These are phyloP conservation scores for Mariannaea elegans DNA, from an alignment of 2,329 filamentous ascomycete genomes.

Conservation along the genomic window DNA sequence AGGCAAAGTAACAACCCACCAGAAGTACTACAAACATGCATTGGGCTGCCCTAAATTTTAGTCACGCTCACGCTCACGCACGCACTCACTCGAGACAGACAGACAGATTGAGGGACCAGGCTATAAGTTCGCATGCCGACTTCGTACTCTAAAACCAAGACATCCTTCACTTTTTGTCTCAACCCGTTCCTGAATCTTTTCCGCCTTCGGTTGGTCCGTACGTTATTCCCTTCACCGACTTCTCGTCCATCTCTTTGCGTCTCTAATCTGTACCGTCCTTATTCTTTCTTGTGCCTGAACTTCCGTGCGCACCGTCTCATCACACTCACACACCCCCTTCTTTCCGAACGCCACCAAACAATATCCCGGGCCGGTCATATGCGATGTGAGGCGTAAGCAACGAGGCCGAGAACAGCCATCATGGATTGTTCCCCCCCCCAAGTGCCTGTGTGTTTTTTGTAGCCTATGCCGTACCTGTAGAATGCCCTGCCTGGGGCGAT, in stretches of 20 bases:
- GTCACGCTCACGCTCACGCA: too few species aligned
- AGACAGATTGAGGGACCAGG: background rate
- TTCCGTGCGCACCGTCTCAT: background rate
- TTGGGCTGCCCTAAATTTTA: too few species aligned
- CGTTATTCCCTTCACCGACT: constrained; percentile 8
- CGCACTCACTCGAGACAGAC: too few species aligned
- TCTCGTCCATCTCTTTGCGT: background rate
- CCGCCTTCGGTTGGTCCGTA: background rate
- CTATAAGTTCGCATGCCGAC: background rate
- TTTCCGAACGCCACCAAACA: constrained; percentile 9
- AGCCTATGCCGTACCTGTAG: background rate
- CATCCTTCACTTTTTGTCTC: background rate
- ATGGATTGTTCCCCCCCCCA: background rate
- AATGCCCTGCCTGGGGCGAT: background rate
- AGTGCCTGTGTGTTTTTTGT: background rate
- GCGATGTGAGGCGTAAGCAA: too few species aligned
- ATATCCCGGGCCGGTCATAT: constrained; percentile 5
- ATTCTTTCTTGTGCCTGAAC: constrained; percentile 5
- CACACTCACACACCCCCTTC: background rate
- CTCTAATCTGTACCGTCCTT: too few species aligned
- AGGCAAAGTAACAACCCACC: too few species aligned
- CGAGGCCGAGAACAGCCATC: background rate
- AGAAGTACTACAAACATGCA: too few species aligned
- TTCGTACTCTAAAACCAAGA: background rate
- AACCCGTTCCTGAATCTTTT: background rate